Conservation (phyloP, 2,329 filamentous ascomycete genomes). For the Alternaria ventricosa region DNA sequence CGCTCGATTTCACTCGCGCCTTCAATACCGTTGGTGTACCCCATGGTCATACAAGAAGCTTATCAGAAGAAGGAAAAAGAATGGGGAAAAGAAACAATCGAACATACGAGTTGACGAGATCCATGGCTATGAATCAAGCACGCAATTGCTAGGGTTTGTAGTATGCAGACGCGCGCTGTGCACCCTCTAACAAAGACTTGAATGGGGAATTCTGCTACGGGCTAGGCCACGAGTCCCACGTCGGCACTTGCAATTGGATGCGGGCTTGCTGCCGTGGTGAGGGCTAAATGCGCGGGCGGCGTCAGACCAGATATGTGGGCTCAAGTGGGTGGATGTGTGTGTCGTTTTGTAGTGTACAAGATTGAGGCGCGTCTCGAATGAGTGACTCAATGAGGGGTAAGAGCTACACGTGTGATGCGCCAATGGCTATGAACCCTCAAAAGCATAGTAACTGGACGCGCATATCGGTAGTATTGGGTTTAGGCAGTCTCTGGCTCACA, state of each 20-base stretch:
- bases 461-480: not conserved
- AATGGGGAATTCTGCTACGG: slow-evolving; percentile 21
- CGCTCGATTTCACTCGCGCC: slow-evolving; percentile 27
- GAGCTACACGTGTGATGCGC: slow-evolving; percentile 25
- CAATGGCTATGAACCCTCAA: slow-evolving; percentile 25
- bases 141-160: slow-evolving; percentile 30
- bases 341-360: slow-evolving; percentile 42
- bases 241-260: slow-evolving; percentile 33
- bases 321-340: slow-evolving; percentile 28
- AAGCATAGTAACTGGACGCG: not conserved
- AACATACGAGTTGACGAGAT: slow-evolving; percentile 52
- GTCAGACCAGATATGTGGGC: slow-evolving; percentile 23
- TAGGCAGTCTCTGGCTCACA: not conserved
- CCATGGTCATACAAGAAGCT: slow-evolving; percentile 26
- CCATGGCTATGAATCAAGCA: slow-evolving; percentile 44
- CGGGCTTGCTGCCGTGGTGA: slow-evolving; percentile 13
- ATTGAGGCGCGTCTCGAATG: slow-evolving; percentile 15
- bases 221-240: slow-evolving; percentile 30
- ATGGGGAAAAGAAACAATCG: slow-evolving; percentile 7
- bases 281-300: slow-evolving; percentile 19
- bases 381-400: slow-evolving; percentile 39
- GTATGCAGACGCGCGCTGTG: slow-evolving; percentile 20
- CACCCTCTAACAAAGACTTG: slow-evolving; percentile 14
- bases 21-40: slow-evolving; percentile 14
- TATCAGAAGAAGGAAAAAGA: slow-evolving; percentile 4